Percentiles rank a stretch among this genome's conserved stretches.
phyloP scores from a whole-genome alignment of 257 asterid species.

The Penstemon barbatus region DNA sequence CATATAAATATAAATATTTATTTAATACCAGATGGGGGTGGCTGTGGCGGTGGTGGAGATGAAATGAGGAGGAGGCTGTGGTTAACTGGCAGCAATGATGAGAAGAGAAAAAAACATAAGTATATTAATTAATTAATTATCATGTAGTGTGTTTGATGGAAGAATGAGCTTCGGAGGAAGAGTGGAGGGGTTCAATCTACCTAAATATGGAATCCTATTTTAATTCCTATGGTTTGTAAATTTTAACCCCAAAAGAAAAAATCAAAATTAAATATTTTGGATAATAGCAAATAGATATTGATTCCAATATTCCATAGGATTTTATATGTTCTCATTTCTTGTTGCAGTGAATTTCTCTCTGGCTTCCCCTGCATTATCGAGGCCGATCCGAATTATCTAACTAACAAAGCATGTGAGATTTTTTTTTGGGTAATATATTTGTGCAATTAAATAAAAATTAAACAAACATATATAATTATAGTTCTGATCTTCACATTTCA shows the following conservation, averaged over 20 bases:
- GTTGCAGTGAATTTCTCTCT: constrained; percentile 34
- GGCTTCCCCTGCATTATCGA: constrained; percentile 41
- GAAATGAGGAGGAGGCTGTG: constrained; percentile 31
- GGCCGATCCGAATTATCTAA: neutral
- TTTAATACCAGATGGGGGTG: constrained; percentile 33
- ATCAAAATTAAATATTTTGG: constrained; percentile 15
- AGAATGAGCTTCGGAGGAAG: constrained; percentile 31
- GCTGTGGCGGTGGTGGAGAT: constrained; percentile 32
- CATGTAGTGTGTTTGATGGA: neutral
- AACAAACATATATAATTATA: too few species aligned
- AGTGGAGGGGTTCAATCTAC: constrained; percentile 27
- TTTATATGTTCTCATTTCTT: constrained; percentile 32
- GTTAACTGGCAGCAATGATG: constrained; percentile 34
- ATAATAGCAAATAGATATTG: too few species aligned
- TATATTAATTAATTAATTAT: constrained; percentile 1
- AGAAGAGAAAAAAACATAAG: constrained; percentile 22
- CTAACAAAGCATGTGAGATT: too few species aligned
- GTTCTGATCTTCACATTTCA: too few species aligned
- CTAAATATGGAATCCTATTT: constrained; percentile 34
- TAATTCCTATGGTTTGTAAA: constrained; percentile 28
- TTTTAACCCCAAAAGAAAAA: neutral
- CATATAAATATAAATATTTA: neutral
- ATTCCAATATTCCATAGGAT: neutral
- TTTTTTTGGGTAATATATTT: too few species aligned
- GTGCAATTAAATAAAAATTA: too few species aligned